phyloP scores from a whole-genome alignment of 129 eudicot species.

The Centella asiatica region DNA sequence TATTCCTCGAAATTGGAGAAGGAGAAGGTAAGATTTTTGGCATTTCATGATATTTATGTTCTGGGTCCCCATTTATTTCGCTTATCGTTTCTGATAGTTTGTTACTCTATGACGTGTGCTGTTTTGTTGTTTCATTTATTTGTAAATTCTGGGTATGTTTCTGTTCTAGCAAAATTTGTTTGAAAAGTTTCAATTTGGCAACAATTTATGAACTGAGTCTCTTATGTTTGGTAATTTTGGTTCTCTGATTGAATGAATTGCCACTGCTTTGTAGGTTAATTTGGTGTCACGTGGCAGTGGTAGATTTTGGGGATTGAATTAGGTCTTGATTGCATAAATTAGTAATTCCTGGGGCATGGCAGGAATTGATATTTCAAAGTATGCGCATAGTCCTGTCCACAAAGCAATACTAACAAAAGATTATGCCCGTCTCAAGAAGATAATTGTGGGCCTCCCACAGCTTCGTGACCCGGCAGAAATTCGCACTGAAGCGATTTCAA shows the following conservation, averaged over 20 bases:
- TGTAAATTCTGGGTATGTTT: constrained; percentile 10
- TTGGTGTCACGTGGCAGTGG: neutral
- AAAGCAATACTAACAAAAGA: constrained; percentile 31
- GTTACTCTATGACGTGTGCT: neutral
- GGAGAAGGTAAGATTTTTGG: constrained; percentile 23
- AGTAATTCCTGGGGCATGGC: constrained; percentile 15
- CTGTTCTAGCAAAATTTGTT: too few species aligned
- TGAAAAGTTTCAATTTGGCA: constrained; percentile 8
- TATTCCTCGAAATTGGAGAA: too few species aligned
- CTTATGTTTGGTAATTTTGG: neutral
- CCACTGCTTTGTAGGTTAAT: constrained; percentile 4
- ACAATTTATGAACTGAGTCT: neutral
- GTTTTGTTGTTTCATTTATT: constrained; percentile 3
- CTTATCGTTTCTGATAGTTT: neutral
- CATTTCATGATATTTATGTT: neutral
- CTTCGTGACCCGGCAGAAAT: constrained; percentile 25
- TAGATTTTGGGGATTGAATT: constrained; percentile 16
- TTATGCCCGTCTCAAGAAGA: constrained; percentile 20
- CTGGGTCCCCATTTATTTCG: neutral
- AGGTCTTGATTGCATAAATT: constrained; percentile 3
- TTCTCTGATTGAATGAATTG: neutral
- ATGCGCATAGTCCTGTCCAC: constrained; percentile 39
- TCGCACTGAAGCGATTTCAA: constrained; percentile 24
- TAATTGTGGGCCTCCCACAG: constrained; percentile 30
- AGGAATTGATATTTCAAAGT: constrained; percentile 28